Base-by-base conservation (phyloP, 2,329 filamentous ascomycete genomes). In the Microsporum audouinii region DNA sequence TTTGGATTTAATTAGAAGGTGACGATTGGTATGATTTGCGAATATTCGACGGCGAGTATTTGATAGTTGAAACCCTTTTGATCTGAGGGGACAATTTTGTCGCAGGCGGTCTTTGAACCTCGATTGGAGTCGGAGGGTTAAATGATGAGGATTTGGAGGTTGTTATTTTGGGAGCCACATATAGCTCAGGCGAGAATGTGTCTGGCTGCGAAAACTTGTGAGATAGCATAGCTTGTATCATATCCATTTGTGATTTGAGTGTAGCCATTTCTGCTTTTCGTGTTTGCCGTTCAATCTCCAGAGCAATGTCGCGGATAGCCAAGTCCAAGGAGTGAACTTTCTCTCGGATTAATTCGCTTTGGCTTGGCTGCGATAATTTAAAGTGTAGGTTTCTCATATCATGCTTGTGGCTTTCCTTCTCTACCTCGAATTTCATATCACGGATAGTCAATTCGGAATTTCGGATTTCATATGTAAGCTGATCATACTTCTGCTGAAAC, bases 361-460 rank as follows among this genome's bases (percentile, higher is more conserved):
- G 12, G n/a, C 39, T 36, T 29, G 27, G 57, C 43, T 29, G 23
- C 6, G 56, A 38, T 29, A 61, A 38, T 38, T 59, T 33, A 8
- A 31, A 17, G 23, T 59, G 55, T 14, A 61, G 34, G 23, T 53
- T 27, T 33, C 31, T 47, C n/a, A 61, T 43, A 14, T 61, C 27
- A 8, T 10, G 45, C 12, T 8, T 36, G n/a, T 58, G 60, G 5
- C 38, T n/a, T 39, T 49, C 56, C 12, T 38, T 61, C 10, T 58
- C 43, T 7, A 61, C 10, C 23, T 59, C 60, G 8, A 61, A 51
- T 3, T 38, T 34, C 17, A 59, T n/a, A 39, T 61, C 56, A 33
- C 57, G 53, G 14, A 61, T 59, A 17, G 27, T 29, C 23, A 59
- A 45, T 34, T 49, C 56, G 17, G 60, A 61, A 41, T 36, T 33